phyloP scores from a whole-genome alignment of 1,284 basidiomycete species.

The Boletus calvinii region DNA sequence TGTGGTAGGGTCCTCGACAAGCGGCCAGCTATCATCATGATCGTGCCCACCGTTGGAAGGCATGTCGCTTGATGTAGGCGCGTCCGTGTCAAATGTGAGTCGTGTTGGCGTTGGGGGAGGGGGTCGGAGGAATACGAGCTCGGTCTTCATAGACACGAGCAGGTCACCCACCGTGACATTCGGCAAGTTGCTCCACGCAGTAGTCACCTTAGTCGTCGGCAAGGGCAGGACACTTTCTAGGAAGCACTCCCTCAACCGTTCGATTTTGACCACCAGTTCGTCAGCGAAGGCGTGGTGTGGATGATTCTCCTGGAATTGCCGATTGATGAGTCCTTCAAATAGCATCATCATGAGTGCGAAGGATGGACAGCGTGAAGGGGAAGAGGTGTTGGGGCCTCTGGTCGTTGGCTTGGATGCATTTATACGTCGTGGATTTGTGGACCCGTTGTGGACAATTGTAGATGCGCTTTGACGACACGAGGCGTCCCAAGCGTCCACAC shows the following conservation, averaged over 20 bases:
- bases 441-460: constrained; percentile 22
- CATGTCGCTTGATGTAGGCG: neutral
- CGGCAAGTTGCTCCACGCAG: constrained; percentile 25
- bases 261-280: constrained; percentile 19
- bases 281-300: constrained; percentile 7
- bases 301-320: constrained; percentile 14
- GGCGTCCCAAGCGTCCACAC: constrained; percentile 20
- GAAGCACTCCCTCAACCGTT: constrained; percentile 20
- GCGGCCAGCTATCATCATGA: constrained; percentile 1
- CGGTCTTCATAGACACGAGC: constrained; percentile 9
- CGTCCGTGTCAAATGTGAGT: constrained; percentile 3
- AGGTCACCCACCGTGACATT: constrained; percentile 18
- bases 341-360: constrained; percentile 10
- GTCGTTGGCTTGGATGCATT: constrained; percentile 7
- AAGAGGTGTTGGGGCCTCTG: neutral
- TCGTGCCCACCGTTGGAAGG: neutral
- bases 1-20: constrained; percentile 1
- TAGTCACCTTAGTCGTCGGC: constrained; percentile 15
- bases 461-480: constrained; percentile 30
- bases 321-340: constrained; percentile 1
- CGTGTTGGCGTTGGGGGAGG: constrained; percentile 26
- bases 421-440: constrained; percentile 20
- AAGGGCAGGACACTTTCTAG: constrained; percentile 12
- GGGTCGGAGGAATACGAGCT: constrained; percentile 1
- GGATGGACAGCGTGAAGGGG: neutral